phyloP scores from a whole-genome alignment of 495 filamentous ascomycete species.

The Annulohypoxylon bovei region DNA sequence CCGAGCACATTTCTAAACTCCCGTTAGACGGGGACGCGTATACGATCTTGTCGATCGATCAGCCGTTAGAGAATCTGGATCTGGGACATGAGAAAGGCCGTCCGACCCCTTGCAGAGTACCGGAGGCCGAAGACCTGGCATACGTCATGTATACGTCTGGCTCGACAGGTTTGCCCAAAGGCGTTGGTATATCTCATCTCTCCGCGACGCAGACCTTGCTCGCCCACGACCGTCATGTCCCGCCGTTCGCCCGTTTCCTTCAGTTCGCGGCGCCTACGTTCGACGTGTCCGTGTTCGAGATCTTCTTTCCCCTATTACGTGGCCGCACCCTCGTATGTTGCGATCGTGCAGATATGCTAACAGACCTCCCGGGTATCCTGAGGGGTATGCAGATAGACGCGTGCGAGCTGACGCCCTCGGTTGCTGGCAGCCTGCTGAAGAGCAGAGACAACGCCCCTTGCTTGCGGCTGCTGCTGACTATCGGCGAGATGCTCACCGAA shows the following conservation, averaged over 20 bases:
- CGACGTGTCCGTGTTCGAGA: conserved; percentile 89
- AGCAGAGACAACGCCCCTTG: conserved; percentile 68
- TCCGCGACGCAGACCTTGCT: conserved; percentile 80
- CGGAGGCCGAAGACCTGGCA: conserved; percentile 63
- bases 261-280: conserved; percentile 91
- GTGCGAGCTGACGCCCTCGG: conserved; percentile 84
- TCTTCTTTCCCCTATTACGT: conserved; percentile 81
- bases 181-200: conserved; percentile 78
- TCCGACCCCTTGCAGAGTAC: conserved; percentile 2
- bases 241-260: conserved; percentile 76
- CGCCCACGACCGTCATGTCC: conserved; percentile 79
- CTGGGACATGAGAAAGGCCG: background rate
- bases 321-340: conserved; percentile 76
- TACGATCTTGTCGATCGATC: conserved; percentile 44
- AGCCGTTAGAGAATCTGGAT: background rate
- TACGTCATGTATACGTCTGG: conserved; percentile 95
- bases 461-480: conserved; percentile 75
- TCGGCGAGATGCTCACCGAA: conserved; percentile 86
- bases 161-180: conserved; percentile 89
- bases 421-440: conserved; percentile 73
- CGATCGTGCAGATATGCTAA: conserved; percentile 69
- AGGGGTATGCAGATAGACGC: conserved; percentile 74
- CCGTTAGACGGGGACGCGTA: conserved; percentile 30
- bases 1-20: conserved; percentile 48
- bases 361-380: conserved; percentile 73